These are phyloP conservation scores for Pleurotus sapidus DNA, from an alignment of 768 basidiomycete species.

Conservation along the genomic window DNA sequence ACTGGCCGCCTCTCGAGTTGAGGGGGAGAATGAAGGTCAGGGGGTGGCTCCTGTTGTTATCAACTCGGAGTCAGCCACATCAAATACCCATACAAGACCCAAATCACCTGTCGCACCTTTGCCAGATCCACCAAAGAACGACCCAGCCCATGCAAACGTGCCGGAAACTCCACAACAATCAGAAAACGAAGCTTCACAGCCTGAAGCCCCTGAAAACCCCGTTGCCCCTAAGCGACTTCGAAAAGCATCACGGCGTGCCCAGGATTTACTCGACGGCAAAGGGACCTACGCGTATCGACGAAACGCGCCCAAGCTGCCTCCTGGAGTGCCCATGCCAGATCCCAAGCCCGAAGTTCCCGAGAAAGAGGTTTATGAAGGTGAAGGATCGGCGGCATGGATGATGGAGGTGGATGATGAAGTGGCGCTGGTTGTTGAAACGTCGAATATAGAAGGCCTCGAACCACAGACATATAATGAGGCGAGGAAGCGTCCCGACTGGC, in stretches of 20 bases:
- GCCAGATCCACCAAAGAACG: no score
- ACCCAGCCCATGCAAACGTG: background rate
- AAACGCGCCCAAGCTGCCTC: conserved; percentile 4
- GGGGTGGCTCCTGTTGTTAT: background rate
- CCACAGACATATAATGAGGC: conserved; percentile 19
- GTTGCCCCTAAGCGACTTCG: background rate
- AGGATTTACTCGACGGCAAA: background rate
- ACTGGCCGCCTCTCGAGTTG: conserved; percentile 13
- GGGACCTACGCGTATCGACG: background rate
- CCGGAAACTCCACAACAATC: background rate
- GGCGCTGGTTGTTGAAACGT: conserved; percentile 19
- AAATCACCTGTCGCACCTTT: no score
- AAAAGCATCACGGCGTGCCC: background rate
- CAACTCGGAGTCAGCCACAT: background rate
- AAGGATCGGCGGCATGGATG: conserved; percentile 12
- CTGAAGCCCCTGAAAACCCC: background rate
- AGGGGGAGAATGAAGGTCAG: conserved; percentile 20
- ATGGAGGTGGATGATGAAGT: conserved; percentile 16
- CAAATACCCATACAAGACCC: background rate
- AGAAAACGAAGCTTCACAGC: background rate
- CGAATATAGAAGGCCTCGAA: conserved; percentile 24
- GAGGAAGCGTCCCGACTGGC: conserved; percentile 19
- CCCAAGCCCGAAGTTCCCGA: background rate
- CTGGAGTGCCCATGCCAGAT: background rate
- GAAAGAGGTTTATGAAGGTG: conserved; percentile 11